Evolutionary conservation across 768 basidiomycete species (phyloP).

Genomic region (Tricholoma furcatifolium): DNA sequence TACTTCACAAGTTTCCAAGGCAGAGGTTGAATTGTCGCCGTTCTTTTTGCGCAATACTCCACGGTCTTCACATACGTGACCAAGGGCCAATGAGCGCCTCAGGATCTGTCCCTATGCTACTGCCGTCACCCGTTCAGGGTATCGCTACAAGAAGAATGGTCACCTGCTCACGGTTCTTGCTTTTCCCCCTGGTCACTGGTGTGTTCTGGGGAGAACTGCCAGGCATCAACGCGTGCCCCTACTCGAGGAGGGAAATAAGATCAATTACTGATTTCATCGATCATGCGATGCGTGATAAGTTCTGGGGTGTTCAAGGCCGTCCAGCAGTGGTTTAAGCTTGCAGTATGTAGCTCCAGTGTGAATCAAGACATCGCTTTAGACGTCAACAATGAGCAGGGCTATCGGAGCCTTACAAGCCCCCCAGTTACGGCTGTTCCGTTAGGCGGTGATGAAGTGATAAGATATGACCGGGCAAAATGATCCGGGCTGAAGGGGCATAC

Average conservation of each 20-base stretch:
- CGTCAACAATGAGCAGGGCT: neutral
- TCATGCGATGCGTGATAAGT: constrained; percentile 9
- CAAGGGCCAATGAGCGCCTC: neutral
- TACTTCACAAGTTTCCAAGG: neutral
- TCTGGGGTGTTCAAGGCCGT: neutral
- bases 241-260: constrained; percentile 2
- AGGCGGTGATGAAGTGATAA: constrained; percentile 23
- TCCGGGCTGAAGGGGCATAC: constrained; percentile 15
- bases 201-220: constrained; percentile 9
- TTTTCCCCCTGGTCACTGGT: constrained; percentile 2
- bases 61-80: neutral
- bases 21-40: neutral
- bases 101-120: neutral
- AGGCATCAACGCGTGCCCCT: constrained; percentile 14
- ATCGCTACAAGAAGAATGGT: neutral
- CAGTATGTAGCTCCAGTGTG: neutral
- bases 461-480: constrained; percentile 17
- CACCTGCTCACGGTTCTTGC: constrained; percentile 9
- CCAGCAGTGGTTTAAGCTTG: constrained; percentile 1
- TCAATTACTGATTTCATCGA: constrained; percentile 19
- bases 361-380: neutral
- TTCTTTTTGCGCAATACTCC: neutral
- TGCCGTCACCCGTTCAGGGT: constrained; percentile 1
- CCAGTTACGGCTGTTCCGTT: constrained; percentile 11
- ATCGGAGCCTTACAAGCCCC: neutral